phyloP scores from a whole-genome alignment of 2,329 filamentous ascomycete genomes.

The Akanthomyces dipterigenus region DNA sequence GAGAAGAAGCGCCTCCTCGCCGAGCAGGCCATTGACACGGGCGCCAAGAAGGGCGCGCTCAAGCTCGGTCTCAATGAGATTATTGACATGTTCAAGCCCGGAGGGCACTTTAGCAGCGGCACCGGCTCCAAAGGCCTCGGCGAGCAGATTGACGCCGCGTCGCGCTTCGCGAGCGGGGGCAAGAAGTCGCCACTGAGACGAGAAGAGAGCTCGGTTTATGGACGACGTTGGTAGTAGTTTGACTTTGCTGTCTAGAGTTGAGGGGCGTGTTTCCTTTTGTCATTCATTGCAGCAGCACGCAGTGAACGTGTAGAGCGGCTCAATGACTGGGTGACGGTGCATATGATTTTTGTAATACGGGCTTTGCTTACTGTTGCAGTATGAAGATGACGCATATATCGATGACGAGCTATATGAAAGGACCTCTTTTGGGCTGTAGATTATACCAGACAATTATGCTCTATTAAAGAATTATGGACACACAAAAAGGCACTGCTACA shows the following conservation, averaged over 20 bases:
- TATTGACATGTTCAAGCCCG: slow-evolving; percentile 76
- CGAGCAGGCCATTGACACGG: slow-evolving; percentile 83
- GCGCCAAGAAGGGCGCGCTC: slow-evolving; percentile 62
- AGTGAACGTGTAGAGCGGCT: neutral
- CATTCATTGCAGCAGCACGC: neutral
- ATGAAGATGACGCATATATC: neutral
- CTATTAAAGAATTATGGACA: neutral
- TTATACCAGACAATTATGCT: neutral
- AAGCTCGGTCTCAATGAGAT: slow-evolving; percentile 94
- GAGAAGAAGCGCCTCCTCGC: slow-evolving; percentile 89
- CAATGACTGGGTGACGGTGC: neutral
- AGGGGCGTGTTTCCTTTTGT: neutral
- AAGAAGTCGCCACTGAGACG: slow-evolving; percentile 22
- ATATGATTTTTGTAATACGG: neutral
- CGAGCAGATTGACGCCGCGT: slow-evolving; percentile 16
- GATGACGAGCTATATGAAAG: neutral
- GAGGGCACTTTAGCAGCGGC: slow-evolving; percentile 38
- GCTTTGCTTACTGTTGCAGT: neutral
- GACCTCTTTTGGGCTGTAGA: neutral
- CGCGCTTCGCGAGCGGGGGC: slow-evolving; percentile 20
- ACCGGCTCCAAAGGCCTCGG: slow-evolving; percentile 19
- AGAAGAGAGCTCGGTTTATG: slow-evolving; percentile 34
- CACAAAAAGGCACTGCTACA: neutral
- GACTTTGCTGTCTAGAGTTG: neutral
- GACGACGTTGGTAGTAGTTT: slow-evolving; percentile 31